These are phyloP conservation scores for Coniosporium apollinis DNA, from an alignment of 495 filamentous ascomycete genomes.

Conservation along the genomic window DNA sequence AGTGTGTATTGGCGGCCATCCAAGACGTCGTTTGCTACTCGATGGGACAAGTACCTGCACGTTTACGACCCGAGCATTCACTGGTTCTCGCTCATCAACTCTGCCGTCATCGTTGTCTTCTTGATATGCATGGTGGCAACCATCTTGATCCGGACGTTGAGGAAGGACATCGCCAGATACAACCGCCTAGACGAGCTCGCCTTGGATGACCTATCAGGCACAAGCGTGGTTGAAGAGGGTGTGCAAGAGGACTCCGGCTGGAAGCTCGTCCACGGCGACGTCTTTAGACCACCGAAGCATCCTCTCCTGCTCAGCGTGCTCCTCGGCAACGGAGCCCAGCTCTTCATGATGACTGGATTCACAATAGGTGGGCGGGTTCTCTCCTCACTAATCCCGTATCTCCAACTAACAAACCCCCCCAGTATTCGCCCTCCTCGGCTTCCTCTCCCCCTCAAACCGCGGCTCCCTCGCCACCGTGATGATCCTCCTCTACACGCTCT, in stretches of 20 bases:
- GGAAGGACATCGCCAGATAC: conserved; percentile 90
- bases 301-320: conserved; percentile 74
- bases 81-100: conserved; percentile 95
- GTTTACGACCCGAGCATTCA: conserved; percentile 94
- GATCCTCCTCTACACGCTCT: conserved; percentile 78
- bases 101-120: conserved; percentile 82
- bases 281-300: conserved; percentile 74
- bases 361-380: conserved; percentile 45
- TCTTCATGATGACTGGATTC: conserved; percentile 93
- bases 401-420: conserved; percentile 3
- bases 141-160: conserved; percentile 68
- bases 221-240: conserved; percentile 57
- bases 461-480: conserved; percentile 84
- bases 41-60: conserved; percentile 96
- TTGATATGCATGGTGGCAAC: conserved; percentile 79
- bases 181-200: conserved; percentile 79
- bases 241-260: conserved; percentile 96
- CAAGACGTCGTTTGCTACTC: conserved; percentile 74
- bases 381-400: neutral
- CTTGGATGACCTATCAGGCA: conserved; percentile 66
- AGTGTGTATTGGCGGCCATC: conserved; percentile 73
- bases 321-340: conserved; percentile 83
- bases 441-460: conserved; percentile 86
- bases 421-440: conserved; percentile 78
- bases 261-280: conserved; percentile 96